Conservation (phyloP, 2,329 filamentous ascomycete species). For the Mycosphaerella sp. region DNA sequence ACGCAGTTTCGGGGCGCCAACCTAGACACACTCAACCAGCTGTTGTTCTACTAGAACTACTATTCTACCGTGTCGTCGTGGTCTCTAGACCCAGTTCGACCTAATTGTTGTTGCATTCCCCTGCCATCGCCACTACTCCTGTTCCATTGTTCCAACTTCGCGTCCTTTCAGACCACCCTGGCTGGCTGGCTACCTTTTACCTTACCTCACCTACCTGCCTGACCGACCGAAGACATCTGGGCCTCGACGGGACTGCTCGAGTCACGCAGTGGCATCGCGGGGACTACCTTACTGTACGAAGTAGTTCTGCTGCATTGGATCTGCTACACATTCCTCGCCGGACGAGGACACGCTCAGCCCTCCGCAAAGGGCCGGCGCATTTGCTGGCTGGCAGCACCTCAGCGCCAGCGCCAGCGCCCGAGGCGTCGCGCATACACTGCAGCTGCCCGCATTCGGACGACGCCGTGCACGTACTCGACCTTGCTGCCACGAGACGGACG, state of each 20-base stretch:
- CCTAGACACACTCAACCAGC: neutral
- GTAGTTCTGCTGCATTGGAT: neutral
- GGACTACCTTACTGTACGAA: no score
- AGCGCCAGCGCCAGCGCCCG: constrained; percentile 12
- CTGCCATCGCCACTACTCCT: no score
- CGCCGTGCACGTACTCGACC: constrained; percentile 6
- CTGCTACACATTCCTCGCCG: constrained; percentile 9
- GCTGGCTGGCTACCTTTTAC: no score
- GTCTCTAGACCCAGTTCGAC: no score
- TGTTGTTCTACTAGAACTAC: no score
- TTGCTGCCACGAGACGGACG: constrained; percentile 10
- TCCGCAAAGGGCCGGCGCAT: constrained; percentile 5
- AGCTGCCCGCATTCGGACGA: constrained; percentile 15
- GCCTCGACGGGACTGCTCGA: neutral
- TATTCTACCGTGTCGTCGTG: constrained; percentile 1
- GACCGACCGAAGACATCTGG: constrained; percentile 5
- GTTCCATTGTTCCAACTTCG: neutral
- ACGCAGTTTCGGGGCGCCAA: constrained; percentile 5
- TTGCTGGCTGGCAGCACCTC: neutral
- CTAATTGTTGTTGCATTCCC: no score
- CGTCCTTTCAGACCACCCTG: neutral
- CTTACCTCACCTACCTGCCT: no score
- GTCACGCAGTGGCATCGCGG: no score
- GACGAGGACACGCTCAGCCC: constrained; percentile 2
- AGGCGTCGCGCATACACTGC: constrained; percentile 10